phyloP scores from a whole-genome alignment of 768 basidiomycete genomes.

The Russula sp. region DNA sequence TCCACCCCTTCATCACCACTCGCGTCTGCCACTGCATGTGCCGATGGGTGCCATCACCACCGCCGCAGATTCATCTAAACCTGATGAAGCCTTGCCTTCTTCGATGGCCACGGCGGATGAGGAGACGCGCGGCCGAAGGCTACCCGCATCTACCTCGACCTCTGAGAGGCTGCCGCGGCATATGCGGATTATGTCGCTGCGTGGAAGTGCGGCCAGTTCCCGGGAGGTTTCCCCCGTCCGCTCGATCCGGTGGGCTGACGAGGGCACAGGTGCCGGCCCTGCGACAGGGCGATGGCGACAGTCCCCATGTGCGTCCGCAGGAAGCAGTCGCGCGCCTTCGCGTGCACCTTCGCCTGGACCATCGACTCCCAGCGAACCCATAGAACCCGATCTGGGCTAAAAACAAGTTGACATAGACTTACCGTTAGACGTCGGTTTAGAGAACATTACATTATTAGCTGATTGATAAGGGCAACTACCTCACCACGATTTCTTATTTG shows the following conservation, averaged over 20 bases:
- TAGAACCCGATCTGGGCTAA: constrained; percentile 9
- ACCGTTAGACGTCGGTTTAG: background rate
- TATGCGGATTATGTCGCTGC: constrained; percentile 36
- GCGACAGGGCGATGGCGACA: constrained; percentile 28
- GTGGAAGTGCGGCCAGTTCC: constrained; percentile 31
- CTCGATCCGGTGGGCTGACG: constrained; percentile 48
- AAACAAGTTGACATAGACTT: background rate
- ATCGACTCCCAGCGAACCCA: constrained; percentile 8
- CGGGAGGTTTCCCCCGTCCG: constrained; percentile 47
- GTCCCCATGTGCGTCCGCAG: constrained; percentile 11
- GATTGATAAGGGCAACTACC: background rate
- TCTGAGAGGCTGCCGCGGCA: constrained; percentile 32
- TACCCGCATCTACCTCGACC: constrained; percentile 15
- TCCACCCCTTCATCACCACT: too few species aligned
- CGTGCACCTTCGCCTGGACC: constrained; percentile 18
- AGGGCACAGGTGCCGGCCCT: constrained; percentile 26
- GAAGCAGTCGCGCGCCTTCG: constrained; percentile 18
- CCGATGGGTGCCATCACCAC: constrained; percentile 1
- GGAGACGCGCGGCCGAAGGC: constrained; percentile 31
- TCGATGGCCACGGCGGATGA: constrained; percentile 19
- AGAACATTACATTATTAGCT: background rate
- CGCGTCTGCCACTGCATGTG: background rate
- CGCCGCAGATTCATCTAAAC: constrained; percentile 21
- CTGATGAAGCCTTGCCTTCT: background rate
- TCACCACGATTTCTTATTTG: background rate